Percentiles rank a stretch among this genome's conserved stretches.
phyloP scores from a whole-genome alignment of 441 rosid genomes.

The Brassica hybrid region DNA sequence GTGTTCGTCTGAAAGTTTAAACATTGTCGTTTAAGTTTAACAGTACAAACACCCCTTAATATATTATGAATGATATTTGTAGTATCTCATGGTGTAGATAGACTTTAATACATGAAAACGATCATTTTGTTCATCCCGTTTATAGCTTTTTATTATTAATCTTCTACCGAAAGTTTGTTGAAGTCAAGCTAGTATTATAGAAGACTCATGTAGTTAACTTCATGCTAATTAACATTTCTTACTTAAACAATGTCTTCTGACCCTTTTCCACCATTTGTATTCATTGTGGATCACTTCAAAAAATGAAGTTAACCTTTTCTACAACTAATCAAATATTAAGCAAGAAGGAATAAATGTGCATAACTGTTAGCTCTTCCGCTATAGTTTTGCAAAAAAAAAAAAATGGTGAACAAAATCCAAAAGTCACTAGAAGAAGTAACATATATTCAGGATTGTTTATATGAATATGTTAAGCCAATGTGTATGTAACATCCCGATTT shows the following conservation, averaged over 20 bases:
- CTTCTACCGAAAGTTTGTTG: slow-evolving; percentile 38
- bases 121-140: slow-evolving; percentile 21
- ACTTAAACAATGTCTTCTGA: slow-evolving; percentile 34
- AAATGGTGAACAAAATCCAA: neutral
- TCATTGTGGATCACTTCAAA: slow-evolving; percentile 3
- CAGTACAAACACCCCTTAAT: neutral
- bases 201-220: slow-evolving; percentile 1
- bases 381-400: neutral
- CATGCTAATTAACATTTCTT: neutral
- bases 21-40: neutral
- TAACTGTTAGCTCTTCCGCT: neutral
- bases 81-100: slow-evolving; percentile 4
- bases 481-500: too few species aligned
- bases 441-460: neutral
- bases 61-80: neutral
- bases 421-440: neutral
- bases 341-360: slow-evolving; percentile 3
- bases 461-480: neutral
- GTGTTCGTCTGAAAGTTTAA: neutral
- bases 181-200: slow-evolving; percentile 21
- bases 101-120: neutral
- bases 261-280: slow-evolving; percentile 28
- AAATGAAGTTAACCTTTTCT: neutral
- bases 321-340: slow-evolving; percentile 17
- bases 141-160: slow-evolving; percentile 18